Evolutionary conservation across 306 rosid species (phyloP).

Genomic region (Malus sylvestris): DNA sequence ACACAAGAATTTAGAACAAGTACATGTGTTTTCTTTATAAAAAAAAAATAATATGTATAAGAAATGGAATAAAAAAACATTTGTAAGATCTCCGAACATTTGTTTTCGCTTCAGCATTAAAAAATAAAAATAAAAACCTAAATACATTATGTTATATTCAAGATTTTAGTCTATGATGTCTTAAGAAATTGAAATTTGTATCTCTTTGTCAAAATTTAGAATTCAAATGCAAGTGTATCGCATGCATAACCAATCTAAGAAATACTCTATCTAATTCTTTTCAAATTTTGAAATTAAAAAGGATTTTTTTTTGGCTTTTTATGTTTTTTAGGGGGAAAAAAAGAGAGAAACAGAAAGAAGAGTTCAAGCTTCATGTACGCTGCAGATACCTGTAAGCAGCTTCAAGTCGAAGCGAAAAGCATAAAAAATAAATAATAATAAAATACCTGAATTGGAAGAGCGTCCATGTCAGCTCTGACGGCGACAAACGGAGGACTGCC

Average conservation of each 20-base stretch:
- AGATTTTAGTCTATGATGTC: too few relatives aligned
- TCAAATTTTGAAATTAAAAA: background rate
- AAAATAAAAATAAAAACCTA: background rate
- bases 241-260: background rate
- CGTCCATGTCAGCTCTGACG: constrained; percentile 95
- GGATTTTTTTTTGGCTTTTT: background rate
- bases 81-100: background rate
- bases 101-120: too few relatives aligned
- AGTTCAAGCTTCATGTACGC: background rate
- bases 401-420: background rate
- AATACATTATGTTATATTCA: background rate
- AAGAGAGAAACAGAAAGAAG: background rate
- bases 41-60: too few relatives aligned
- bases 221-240: background rate
- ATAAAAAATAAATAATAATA: background rate
- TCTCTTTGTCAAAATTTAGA: background rate
- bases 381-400: background rate
- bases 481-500: constrained; percentile 89
- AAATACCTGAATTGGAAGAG: constrained; percentile 94
- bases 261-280: background rate
- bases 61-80: background rate
- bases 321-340: background rate
- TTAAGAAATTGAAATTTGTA: background rate
- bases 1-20: background rate
- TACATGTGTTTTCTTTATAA: background rate